Evolutionary conservation across 805 yeast species (phyloP), one percentile per base, ranked within the genome.

Genomic region (Lipomyces oligophaga): DNA sequence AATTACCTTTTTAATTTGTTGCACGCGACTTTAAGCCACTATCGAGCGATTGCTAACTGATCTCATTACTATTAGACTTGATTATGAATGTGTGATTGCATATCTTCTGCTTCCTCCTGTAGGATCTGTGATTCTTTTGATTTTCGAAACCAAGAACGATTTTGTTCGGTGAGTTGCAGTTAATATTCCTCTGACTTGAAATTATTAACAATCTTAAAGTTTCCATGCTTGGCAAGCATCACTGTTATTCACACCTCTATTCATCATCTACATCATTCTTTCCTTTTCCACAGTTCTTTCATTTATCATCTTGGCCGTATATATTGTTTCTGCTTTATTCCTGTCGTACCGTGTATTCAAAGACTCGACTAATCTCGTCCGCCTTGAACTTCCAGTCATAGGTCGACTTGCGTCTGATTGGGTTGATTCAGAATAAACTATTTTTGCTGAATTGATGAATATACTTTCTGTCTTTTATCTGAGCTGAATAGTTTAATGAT

Each of bases 171-270:
- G 44, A 3, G 54, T 31, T 8, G 6, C 16, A n/a, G n/a, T n/a
- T n/a, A n/a, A n/a, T n/a, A n/a, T n/a, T n/a, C n/a, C n/a, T n/a
- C n/a, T n/a, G n/a, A n/a, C n/a, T n/a, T n/a, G n/a, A n/a, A n/a
- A n/a, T n/a, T 10, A 26, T 8, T 10, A 26, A 26, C 30, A 26
- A 26, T 26, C 13, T 19, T n/a, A 7, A 24, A 51, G 55, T 25
- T 52, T 52, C 47, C 54, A 52, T 35, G 49, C 47, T 5, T 52
- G 56, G 56, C 56, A 52, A 35, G 56, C 56, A 11, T 50, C 55
- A 31, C 47, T 52, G 8, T 35, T 52, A 6, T 52, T 52, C 38
- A 38, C 56, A n/a, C 56, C 56, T 27, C 41, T 52, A 19, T 49
- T 52, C 34, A 40, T 52, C 25, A 37, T 52, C 15, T 52, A 42